phyloP scores from a whole-genome alignment of 192 early-diverging fungal species.

The Coemansia umbellata region DNA sequence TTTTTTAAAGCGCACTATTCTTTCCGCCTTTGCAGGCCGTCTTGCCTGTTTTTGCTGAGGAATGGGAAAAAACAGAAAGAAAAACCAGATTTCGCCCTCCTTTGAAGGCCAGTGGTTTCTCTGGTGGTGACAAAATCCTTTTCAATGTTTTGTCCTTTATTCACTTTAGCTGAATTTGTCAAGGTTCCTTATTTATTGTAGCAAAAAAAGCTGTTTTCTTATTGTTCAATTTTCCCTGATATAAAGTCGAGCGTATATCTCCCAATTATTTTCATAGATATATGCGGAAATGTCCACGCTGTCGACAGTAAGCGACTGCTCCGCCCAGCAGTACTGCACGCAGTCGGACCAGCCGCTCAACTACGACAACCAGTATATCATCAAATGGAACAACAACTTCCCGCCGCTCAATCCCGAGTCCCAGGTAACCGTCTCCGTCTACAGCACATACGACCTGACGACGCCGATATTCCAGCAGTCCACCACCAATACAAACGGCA shows the following conservation, averaged over 20 bases:
- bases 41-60: too few species aligned
- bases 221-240: too few species aligned
- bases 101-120: background rate
- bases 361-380: slow-evolving; percentile 29
- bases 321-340: slow-evolving; percentile 35
- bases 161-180: background rate
- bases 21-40: background rate
- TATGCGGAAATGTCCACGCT: slow-evolving; percentile 9
- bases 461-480: slow-evolving; percentile 15
- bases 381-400: slow-evolving; percentile 43
- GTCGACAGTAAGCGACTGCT: slow-evolving; percentile 28
- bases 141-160: background rate
- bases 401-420: slow-evolving; percentile 36
- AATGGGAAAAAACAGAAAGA: background rate
- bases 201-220: too few species aligned
- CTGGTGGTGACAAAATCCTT: background rate
- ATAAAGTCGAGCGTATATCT: too few species aligned
- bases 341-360: slow-evolving; percentile 6
- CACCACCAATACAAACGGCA: slow-evolving; percentile 31
- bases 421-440: slow-evolving; percentile 26
- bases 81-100: background rate
- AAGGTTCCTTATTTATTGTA: too few species aligned
- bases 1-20: background rate
- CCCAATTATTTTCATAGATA: slow-evolving; percentile 6
- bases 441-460: slow-evolving; percentile 33